A percentile compares a stretch with the other conserved stretches of the same genome.
Evolutionary conservation across 352 stramenopile genomes (phyloP).

Genomic region (Elongisporangium senticosum): DNA sequence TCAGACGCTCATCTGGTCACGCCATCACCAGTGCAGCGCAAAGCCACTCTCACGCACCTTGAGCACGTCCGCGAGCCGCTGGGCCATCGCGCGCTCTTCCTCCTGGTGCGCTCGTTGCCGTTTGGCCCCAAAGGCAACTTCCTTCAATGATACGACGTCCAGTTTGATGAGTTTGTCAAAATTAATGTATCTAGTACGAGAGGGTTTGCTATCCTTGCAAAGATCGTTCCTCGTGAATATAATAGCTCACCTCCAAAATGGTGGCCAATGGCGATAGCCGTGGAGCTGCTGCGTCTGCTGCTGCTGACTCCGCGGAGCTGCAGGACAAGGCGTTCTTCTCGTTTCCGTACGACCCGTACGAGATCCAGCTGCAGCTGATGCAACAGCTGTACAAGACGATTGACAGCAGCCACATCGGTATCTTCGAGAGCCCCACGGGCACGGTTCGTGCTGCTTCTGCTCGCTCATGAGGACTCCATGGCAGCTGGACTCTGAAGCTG

Average conservation of each 20-base stretch:
- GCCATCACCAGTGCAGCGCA: background rate
- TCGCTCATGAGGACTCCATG: background rate
- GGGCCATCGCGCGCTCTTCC: background rate
- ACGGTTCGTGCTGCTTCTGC: constrained; percentile 33
- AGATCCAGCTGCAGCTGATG: constrained; percentile 89
- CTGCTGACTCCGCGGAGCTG: background rate
- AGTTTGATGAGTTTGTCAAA: no score
- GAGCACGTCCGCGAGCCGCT: constrained; percentile 6
- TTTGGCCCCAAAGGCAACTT: background rate
- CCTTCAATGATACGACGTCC: no score
- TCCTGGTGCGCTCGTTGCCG: background rate
- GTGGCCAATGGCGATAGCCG: background rate
- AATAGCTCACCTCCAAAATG: background rate
- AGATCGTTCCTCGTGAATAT: background rate
- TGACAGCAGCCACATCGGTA: constrained; percentile 77
- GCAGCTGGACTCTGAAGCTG: background rate
- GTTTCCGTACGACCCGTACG: constrained; percentile 88
- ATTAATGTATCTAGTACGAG: no score
- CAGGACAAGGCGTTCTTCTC: constrained; percentile 68
- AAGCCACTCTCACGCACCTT: constrained; percentile 1
- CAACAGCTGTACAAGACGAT: constrained; percentile 77
- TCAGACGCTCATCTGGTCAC: background rate
- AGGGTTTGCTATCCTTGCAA: background rate
- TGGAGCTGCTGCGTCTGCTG: background rate
- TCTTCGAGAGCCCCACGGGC: constrained; percentile 91